A percentile compares a stretch with the other conserved stretches of the same genome.
phyloP scores from a whole-genome alignment of 768 basidiomycete species.

The Rhizopogon vinicolor region DNA sequence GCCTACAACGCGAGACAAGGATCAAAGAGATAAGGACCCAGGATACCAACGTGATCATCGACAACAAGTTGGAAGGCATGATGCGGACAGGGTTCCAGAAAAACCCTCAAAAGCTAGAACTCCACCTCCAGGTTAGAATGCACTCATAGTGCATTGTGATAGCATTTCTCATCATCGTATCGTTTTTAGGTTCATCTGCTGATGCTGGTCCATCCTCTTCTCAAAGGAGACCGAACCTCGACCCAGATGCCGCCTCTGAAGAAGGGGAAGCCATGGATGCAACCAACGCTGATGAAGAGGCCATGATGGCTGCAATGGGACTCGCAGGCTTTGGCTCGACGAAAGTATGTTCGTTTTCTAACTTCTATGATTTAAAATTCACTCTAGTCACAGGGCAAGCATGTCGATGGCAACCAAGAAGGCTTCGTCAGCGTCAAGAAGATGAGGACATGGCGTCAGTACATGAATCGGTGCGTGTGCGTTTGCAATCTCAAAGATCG shows the following conservation, averaged over 20 bases:
- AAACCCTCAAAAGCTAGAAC: neutral
- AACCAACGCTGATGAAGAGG: constrained; percentile 65
- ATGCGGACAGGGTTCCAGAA: neutral
- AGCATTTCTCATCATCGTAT: neutral
- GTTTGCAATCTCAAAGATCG: constrained; percentile 1
- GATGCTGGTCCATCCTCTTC: constrained; percentile 3
- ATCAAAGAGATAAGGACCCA: constrained; percentile 18
- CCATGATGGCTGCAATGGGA: constrained; percentile 91
- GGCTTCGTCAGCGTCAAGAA: constrained; percentile 68
- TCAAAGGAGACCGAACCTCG: constrained; percentile 30
- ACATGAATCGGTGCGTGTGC: constrained; percentile 85
- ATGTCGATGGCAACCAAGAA: constrained; percentile 80
- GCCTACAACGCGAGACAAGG: constrained; percentile 21
- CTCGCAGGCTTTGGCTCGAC: constrained; percentile 83
- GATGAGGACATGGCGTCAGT: constrained; percentile 91
- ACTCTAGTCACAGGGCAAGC: constrained; percentile 54
- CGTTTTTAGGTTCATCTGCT: neutral
- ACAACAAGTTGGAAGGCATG: constrained; percentile 9
- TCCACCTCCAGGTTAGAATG: neutral
- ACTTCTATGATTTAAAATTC: neutral
- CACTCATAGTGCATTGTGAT: neutral
- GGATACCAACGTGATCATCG: constrained; percentile 19
- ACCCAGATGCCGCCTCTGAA: constrained; percentile 43
- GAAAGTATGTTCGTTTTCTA: constrained; percentile 49
- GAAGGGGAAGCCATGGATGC: constrained; percentile 46